Conservation (phyloP, 2,329 filamentous ascomycete genomes). For the Triangularia verruculosa region DNA sequence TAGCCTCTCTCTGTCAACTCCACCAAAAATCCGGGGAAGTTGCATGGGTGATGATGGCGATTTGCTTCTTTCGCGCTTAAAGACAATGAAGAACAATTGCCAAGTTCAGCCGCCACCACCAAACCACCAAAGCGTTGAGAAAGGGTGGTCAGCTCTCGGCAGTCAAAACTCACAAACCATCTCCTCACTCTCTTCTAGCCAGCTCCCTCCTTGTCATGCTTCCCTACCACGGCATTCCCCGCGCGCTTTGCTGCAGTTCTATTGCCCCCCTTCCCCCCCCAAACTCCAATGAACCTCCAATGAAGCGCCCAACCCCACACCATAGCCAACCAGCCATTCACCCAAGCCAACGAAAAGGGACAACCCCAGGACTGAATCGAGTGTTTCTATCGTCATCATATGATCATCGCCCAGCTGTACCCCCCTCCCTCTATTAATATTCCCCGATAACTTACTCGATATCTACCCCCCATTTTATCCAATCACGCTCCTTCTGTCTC, state of each 20-base stretch:
- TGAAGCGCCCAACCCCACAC: background rate
- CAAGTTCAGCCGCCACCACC: background rate
- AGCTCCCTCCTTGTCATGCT: background rate
- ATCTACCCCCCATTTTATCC: background rate
- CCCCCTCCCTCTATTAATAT: too few species aligned
- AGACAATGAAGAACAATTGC: too few species aligned
- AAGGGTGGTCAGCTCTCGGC: background rate
- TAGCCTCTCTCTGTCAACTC: background rate
- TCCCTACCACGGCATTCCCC: background rate
- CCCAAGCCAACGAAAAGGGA: background rate
- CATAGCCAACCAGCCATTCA: background rate
- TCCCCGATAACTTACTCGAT: background rate
- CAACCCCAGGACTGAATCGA: background rate
- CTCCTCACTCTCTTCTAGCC: background rate
- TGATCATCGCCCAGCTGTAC: background rate
- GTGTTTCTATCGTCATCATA: background rate
- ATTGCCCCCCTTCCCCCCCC: background rate
- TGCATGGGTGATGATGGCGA: background rate
- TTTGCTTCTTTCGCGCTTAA: background rate
- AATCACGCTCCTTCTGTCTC: background rate
- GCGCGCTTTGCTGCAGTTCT: background rate
- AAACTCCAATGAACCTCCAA: background rate
- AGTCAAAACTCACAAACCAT: too few species aligned
- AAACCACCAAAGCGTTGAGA: too few species aligned
- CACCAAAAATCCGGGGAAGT: background rate